Percentiles rank a stretch among this genome's conserved stretches.
phyloP scores from a whole-genome alignment of 257 asterid species.

The Parsonsia alboflavescens region DNA sequence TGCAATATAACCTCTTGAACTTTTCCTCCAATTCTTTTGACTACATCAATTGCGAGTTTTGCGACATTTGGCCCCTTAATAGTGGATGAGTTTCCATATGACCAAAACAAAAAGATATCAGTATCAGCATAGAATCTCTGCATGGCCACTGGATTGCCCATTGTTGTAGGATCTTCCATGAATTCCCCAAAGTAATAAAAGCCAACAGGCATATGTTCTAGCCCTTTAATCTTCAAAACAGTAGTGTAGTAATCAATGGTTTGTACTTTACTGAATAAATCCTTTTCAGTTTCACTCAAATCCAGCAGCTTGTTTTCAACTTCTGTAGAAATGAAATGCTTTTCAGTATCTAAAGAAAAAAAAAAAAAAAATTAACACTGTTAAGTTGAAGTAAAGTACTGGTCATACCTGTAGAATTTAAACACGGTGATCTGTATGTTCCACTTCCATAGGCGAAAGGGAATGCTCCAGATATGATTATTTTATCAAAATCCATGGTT shows the following conservation, averaged over 20 bases:
- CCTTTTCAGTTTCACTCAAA: constrained; percentile 56
- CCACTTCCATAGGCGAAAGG: constrained; percentile 49
- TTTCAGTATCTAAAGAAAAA: not conserved
- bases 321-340: constrained; percentile 28
- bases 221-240: constrained; percentile 67
- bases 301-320: constrained; percentile 38
- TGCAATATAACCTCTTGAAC: constrained; percentile 42
- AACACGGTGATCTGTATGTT: constrained; percentile 49
- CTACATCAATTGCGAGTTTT: constrained; percentile 55
- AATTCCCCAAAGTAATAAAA: constrained; percentile 76
- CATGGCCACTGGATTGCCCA: constrained; percentile 85
- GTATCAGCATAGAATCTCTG: constrained; percentile 65
- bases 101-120: constrained; percentile 67
- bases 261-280: constrained; percentile 57
- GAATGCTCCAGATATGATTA: constrained; percentile 65
- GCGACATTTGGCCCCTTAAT: constrained; percentile 42
- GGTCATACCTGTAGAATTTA: constrained; percentile 31
- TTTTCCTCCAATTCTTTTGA: constrained; percentile 69
- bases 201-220: constrained; percentile 67
- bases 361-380: not conserved
- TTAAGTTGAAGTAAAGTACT: not conserved
- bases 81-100: constrained; percentile 63
- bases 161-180: constrained; percentile 68
- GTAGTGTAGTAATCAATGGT: constrained; percentile 78
- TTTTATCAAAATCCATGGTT: constrained; percentile 51